phyloP scores from a whole-genome alignment of 2,329 filamentous ascomycete genomes.

The Epichloe uncinata region DNA sequence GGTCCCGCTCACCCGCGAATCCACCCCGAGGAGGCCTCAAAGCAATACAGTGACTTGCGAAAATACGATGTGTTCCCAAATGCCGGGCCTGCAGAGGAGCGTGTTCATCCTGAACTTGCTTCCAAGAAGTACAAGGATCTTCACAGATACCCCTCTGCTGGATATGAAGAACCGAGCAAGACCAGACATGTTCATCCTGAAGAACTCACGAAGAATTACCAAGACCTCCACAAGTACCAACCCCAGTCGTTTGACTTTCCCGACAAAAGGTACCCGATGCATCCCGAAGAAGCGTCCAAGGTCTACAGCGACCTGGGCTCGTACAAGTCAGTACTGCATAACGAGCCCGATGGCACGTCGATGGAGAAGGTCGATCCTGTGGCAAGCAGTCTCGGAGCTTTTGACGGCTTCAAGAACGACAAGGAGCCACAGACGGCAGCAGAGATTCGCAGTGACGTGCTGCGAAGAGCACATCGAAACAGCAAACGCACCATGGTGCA shows the following conservation, averaged over 20 bases:
- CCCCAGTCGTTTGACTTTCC: slow-evolving; percentile 16
- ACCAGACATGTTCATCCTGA: slow-evolving; percentile 22
- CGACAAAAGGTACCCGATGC: slow-evolving; percentile 13
- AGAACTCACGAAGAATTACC: slow-evolving; percentile 25
- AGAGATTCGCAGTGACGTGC: slow-evolving; percentile 18
- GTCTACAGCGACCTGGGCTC: slow-evolving; percentile 27
- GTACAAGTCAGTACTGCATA: slow-evolving; percentile 24
- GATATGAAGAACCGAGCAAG: slow-evolving; percentile 16
- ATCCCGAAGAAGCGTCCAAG: slow-evolving; percentile 24
- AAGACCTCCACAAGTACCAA: slow-evolving; percentile 29
- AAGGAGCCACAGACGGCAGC: slow-evolving; percentile 16
- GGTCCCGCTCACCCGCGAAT: slow-evolving; percentile 12
- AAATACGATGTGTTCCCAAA: slow-evolving; percentile 19
- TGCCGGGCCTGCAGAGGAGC: slow-evolving; percentile 10
- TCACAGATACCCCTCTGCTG: slow-evolving; percentile 16
- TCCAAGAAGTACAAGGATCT: slow-evolving; percentile 24
- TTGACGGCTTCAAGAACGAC: slow-evolving; percentile 16
- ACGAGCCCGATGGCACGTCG: slow-evolving; percentile 21
- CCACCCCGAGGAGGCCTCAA: slow-evolving; percentile 23
- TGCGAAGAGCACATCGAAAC: slow-evolving; percentile 14
- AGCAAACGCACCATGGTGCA: slow-evolving; percentile 9
- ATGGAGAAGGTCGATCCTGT: slow-evolving; percentile 18
- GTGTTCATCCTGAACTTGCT: slow-evolving; percentile 17
- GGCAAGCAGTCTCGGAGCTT: slow-evolving; percentile 23
- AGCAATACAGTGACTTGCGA: slow-evolving; percentile 23